Percentiles rank a stretch among this genome's conserved stretches.
Conservation (phyloP, 1,284 basidiomycete genomes). For the Rhodotorula mucilaginosa region DNA sequence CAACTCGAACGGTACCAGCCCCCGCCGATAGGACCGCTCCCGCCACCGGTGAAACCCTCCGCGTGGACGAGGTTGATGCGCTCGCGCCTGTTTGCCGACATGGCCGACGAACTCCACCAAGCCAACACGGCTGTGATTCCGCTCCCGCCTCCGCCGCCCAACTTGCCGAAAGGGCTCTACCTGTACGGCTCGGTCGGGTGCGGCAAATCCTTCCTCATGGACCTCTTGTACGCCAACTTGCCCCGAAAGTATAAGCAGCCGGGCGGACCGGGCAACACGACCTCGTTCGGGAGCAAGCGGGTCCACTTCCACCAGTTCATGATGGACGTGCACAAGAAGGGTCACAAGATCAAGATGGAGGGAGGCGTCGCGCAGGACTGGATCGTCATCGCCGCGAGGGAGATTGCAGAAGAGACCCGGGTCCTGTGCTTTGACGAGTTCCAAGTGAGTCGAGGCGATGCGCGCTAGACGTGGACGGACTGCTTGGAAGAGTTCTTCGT, state of each 20-base stretch:
- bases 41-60: slow-evolving; percentile 28
- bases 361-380: slow-evolving; percentile 73
- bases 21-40: slow-evolving; percentile 54
- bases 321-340: slow-evolving; percentile 94
- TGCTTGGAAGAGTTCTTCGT: slow-evolving; percentile 73
- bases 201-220: slow-evolving; percentile 99
- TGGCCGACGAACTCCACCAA: slow-evolving; percentile 37
- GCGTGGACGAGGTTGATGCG: slow-evolving; percentile 49
- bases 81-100: slow-evolving; percentile 42
- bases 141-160: slow-evolving; percentile 58
- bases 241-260: slow-evolving; percentile 68
- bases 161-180: slow-evolving; percentile 84
- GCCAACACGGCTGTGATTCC: slow-evolving; percentile 36
- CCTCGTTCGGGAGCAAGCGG: slow-evolving; percentile 50
- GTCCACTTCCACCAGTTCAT: slow-evolving; percentile 99
- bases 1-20: slow-evolving; percentile 70
- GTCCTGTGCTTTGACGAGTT: slow-evolving; percentile 98
- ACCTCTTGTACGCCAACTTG: slow-evolving; percentile 88
- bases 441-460: slow-evolving; percentile 80
- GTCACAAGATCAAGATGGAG: slow-evolving; percentile 72
- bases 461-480: slow-evolving; percentile 75
- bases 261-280: slow-evolving; percentile 2
- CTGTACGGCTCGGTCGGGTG: slow-evolving; percentile 98
- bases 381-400: slow-evolving; percentile 81
- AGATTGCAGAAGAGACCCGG: slow-evolving; percentile 77